A percentile compares a stretch with the other conserved stretches of the same genome.
Conservation (phyloP, 257 asterid genomes). For the Misopates orontium region DNA sequence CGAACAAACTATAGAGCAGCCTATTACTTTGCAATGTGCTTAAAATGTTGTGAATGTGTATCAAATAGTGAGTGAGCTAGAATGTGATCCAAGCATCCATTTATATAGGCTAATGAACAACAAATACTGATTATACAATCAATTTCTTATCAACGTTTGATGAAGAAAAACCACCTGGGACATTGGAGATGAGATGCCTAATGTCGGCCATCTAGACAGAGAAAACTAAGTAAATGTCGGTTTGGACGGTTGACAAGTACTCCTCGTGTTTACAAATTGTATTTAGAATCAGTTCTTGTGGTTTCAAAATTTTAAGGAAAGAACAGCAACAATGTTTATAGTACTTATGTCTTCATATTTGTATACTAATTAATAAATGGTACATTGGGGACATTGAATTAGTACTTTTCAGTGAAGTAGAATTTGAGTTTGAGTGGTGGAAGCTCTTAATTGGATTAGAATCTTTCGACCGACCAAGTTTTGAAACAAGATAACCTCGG, state of each 20-base stretch:
- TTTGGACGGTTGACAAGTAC: slow-evolving; percentile 36
- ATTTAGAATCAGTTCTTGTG: neutral
- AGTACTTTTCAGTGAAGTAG: no score
- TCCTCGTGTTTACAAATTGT: neutral
- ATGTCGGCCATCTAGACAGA: slow-evolving; percentile 21
- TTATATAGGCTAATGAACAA: slow-evolving; percentile 23
- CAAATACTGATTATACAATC: neutral
- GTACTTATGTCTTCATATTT: neutral
- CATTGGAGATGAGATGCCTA: slow-evolving; percentile 8
- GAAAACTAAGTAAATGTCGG: slow-evolving; percentile 38
- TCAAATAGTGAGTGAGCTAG: slow-evolving; percentile 18
- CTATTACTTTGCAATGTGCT: neutral
- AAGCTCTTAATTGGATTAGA: slow-evolving; percentile 1
- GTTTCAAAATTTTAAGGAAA: no score
- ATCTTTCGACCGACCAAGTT: slow-evolving; percentile 22
- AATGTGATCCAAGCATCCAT: neutral
- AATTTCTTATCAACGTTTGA: neutral
- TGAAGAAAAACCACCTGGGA: slow-evolving; percentile 18
- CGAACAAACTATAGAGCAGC: neutral
- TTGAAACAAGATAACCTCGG: no score
- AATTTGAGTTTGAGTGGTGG: neutral
- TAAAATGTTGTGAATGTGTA: neutral
- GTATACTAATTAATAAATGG: no score
- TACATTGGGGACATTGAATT: no score
- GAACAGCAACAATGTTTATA: no score